A percentile compares a stretch with the other conserved stretches of the same genome.
These are phyloP conservation scores for Chlamydomonas sp. DNA, from an alignment of 139 green algal genomes.

Conservation along the genomic window DNA sequence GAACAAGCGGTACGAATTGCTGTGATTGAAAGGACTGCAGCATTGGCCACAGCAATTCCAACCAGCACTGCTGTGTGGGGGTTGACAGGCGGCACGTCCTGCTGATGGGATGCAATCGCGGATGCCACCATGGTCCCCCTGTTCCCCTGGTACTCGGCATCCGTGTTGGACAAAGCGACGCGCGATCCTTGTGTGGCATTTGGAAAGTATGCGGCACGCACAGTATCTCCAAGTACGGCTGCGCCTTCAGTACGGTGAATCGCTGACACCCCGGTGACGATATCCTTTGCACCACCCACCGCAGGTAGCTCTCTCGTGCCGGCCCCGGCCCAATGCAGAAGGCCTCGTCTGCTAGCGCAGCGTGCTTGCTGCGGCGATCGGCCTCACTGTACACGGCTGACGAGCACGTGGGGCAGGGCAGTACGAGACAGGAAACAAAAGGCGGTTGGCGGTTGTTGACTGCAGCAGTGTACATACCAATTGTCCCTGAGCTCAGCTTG, in stretches of 20 bases:
- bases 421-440: not conserved
- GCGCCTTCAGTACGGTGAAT: not conserved
- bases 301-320: conserved; percentile 82
- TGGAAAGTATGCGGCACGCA: not conserved
- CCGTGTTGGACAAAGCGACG: not conserved
- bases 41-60: not conserved
- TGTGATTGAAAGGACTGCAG: not conserved
- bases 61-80: not conserved
- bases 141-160: not conserved
- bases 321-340: conserved; percentile 82
- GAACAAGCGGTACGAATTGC: not conserved
- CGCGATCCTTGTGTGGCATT: not conserved
- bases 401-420: conserved; percentile 72
- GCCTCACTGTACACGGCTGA: conserved; percentile 82
- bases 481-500: not conserved
- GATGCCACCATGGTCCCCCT: not conserved
- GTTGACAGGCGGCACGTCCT: not conserved
- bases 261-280: not conserved
- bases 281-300: conserved; percentile 33
- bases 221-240: not conserved
- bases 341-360: conserved; percentile 83
- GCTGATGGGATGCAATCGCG: no score
- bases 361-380: conserved; percentile 58
- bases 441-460: not conserved
- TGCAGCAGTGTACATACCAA: not conserved